Evolutionary conservation across 768 basidiomycete species (phyloP).

Genomic region (Calocybe gangraenosa): DNA sequence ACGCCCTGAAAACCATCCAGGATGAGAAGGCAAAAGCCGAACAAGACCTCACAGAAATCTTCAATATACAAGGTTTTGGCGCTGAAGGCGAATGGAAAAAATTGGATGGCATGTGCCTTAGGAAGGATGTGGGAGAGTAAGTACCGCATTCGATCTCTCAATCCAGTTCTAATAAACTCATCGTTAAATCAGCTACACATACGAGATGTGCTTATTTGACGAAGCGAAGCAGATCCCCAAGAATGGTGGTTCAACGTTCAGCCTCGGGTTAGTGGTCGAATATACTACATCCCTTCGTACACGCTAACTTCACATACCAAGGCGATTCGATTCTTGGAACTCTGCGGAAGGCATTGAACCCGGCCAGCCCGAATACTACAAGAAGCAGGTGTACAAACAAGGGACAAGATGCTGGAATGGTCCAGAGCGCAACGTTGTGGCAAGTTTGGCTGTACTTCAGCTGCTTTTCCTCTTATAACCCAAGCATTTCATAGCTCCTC

Average conservation of each 20-base stretch:
- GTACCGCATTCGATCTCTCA: constrained; percentile 27
- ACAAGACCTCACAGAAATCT: constrained; percentile 62
- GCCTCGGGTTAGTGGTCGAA: constrained; percentile 70
- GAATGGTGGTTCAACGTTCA: constrained; percentile 67
- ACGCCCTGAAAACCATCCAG: constrained; percentile 46
- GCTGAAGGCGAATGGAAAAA: constrained; percentile 94
- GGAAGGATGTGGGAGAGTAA: constrained; percentile 85
- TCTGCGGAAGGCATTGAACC: constrained; percentile 46
- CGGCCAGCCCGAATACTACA: constrained; percentile 73
- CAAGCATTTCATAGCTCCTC: constrained; percentile 50
- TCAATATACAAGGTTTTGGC: constrained; percentile 64
- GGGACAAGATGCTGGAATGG: constrained; percentile 97
- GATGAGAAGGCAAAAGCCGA: constrained; percentile 51
- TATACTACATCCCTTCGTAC: not conserved
- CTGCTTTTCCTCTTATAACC: constrained; percentile 2
- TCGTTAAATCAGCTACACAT: constrained; percentile 66
- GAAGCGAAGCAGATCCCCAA: constrained; percentile 86
- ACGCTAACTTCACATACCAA: constrained; percentile 22
- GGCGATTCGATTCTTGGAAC: constrained; percentile 82
- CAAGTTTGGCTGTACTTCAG: constrained; percentile 30
- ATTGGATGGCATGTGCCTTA: constrained; percentile 76
- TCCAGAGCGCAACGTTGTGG: constrained; percentile 80
- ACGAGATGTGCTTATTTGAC: constrained; percentile 90
- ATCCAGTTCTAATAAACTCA: not conserved
- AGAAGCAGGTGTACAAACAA: constrained; percentile 74